Conservation (phyloP, 2,329 filamentous ascomycete genomes). For the Trichoderma cornu-damae region DNA sequence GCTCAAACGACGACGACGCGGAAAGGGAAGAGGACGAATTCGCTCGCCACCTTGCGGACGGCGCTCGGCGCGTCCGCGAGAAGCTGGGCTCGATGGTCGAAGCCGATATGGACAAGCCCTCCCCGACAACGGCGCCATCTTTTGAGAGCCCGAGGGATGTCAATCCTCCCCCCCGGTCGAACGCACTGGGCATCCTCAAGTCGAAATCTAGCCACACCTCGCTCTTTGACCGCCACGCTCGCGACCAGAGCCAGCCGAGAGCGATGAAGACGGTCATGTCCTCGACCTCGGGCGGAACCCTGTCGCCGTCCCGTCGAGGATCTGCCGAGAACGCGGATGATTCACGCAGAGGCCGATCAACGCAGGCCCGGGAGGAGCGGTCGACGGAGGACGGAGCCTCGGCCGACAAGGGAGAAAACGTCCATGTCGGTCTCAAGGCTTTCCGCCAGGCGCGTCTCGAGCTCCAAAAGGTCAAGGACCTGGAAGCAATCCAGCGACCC, state of each 20-base stretch:
- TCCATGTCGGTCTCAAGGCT: conserved; percentile 49
- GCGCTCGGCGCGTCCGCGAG: conserved; percentile 66
- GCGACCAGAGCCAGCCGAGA: conserved; percentile 44
- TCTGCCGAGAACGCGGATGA: conserved; percentile 22
- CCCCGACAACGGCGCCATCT: conserved; percentile 30
- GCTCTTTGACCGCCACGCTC: conserved; percentile 45
- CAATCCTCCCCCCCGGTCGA: conserved; percentile 38
- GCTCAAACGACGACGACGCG: conserved; percentile 3
- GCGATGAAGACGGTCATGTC: conserved; percentile 59
- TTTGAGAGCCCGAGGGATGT: conserved; percentile 34
- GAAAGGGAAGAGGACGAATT: conserved; percentile 61
- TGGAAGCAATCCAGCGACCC: conserved; percentile 42
- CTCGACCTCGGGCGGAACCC: conserved; percentile 39
- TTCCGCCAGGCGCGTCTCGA: conserved; percentile 55
- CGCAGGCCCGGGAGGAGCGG: conserved; percentile 22
- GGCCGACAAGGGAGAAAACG: conserved; percentile 37
- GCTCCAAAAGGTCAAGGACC: conserved; percentile 51
- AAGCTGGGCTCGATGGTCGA: conserved; percentile 65
- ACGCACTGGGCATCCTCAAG: conserved; percentile 59
- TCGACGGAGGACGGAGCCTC: conserved; percentile 23
- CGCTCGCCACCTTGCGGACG: conserved; percentile 64
- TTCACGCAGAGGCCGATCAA: conserved; percentile 7
- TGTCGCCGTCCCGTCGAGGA: conserved; percentile 36
- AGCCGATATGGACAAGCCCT: conserved; percentile 45
- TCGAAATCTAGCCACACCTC: conserved; percentile 65